A percentile compares a stretch with the other conserved stretches of the same genome.
Evolutionary conservation across 768 basidiomycete genomes (phyloP).

Genomic region (Suillus bovinus): DNA sequence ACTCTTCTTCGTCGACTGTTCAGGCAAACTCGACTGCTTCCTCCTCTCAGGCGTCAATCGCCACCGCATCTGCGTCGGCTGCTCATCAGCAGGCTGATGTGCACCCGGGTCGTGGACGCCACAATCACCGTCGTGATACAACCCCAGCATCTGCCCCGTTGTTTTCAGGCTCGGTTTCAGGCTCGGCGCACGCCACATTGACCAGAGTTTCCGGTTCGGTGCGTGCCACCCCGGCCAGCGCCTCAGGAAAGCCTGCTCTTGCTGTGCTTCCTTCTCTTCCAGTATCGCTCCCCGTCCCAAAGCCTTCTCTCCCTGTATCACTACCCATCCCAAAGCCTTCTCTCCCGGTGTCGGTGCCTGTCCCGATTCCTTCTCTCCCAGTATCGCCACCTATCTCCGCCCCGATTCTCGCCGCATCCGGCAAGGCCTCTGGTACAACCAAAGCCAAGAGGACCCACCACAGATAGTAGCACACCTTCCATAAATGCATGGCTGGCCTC

Average conservation of each 20-base stretch:
- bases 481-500: neutral
- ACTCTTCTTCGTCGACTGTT: neutral
- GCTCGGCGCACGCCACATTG: neutral
- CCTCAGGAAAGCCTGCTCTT: conserved; percentile 1
- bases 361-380: neutral
- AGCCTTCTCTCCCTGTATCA: neutral
- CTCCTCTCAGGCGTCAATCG: neutral
- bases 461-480: neutral
- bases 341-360: neutral
- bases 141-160: neutral
- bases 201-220: neutral
- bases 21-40: neutral
- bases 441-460: neutral
- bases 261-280: neutral
- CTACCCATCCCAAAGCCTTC: neutral
- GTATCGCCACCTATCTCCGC: neutral
- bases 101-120: neutral
- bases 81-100: neutral
- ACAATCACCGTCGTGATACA: neutral
- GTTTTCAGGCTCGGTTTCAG: neutral
- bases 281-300: neutral
- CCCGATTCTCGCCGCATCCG: neutral
- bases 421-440: neutral
- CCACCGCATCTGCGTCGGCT: neutral
- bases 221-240: neutral